Evolutionary conservation across 2,329 filamentous ascomycete species (phyloP), one percentile per base, ranked within the genome.

Genomic region (Colletotrichum sansevieriae): DNA sequence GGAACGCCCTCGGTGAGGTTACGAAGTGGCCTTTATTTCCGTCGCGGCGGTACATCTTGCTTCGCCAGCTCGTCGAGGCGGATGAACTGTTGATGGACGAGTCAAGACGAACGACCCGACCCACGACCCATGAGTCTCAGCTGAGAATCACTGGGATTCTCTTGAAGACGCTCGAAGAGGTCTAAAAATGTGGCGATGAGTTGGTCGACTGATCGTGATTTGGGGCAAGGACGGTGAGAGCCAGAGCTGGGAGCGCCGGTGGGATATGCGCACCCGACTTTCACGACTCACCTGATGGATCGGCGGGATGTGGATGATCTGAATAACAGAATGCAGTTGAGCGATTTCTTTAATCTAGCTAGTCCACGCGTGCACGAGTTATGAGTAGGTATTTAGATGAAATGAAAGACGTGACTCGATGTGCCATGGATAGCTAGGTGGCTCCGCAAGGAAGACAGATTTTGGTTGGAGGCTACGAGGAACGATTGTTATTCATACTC

Each of bases 321-420:
- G n/a, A 29, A 55, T 4, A 29, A 39, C n/a, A 22, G 39, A 39
- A 39, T 39, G 47, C 20, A 29, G 61, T 65, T 58, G 29, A 29
- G 29, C 29, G 29, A 57, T 62, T 39, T 57, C 29, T 62, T 39
- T 57, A 46, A n/a, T 25, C 22, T 12, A 49, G 25, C 55, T 22
- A 20, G 12, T 9, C 33, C n/a, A 52, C 33, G n/a, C n/a, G 20
- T 20, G 49, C 18, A 35, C 35, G 63, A 65, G 55, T 65, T 61
- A 65, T 3, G 25, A 25, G 3, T 29, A 29, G 22, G 22, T 22
- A 22, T 9, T 9, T 65, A 43, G 25, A 20, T 13, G 3, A 39
- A 35, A 33, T 22, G 62, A 52, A 44, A 57, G 44, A 60, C 15
- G 37, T 52, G 56, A 46, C 46, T 61, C 22, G 25, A 61, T 44